A percentile compares a stretch with the other conserved stretches of the same genome.
Evolutionary conservation across 2,329 filamentous ascomycete genomes (phyloP).

Genomic region (Dendryphion nanum): DNA sequence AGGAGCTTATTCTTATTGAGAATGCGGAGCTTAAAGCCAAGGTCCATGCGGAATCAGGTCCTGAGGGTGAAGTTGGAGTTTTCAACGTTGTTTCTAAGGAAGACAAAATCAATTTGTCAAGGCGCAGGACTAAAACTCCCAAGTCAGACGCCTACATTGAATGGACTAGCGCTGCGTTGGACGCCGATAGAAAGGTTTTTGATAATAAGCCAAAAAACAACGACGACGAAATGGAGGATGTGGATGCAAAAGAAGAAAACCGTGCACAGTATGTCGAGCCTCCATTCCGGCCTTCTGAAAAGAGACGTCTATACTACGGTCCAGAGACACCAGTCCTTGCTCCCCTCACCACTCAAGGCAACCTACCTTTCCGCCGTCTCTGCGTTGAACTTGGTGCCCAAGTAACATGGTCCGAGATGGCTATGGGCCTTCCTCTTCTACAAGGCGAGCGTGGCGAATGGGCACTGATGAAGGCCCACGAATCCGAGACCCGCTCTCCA

Average conservation of each 20-base stretch:
- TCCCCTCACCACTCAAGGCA: slow-evolving; percentile 93
- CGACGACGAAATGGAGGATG: slow-evolving; percentile 20
- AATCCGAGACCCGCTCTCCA: slow-evolving; percentile 74
- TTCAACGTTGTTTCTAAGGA: slow-evolving; percentile 71
- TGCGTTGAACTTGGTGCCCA: slow-evolving; percentile 88
- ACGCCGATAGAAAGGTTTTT: slow-evolving; percentile 31
- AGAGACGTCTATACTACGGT: slow-evolving; percentile 89
- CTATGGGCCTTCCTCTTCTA: slow-evolving; percentile 82
- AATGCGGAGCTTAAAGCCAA: slow-evolving; percentile 50
- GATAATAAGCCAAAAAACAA: slow-evolving; percentile 25
- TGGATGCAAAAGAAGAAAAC: slow-evolving; percentile 58
- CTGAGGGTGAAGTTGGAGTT: slow-evolving; percentile 57
- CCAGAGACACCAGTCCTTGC: slow-evolving; percentile 91
- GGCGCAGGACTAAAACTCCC: slow-evolving; percentile 67
- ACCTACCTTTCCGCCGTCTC: slow-evolving; percentile 87
- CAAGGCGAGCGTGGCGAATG: slow-evolving; percentile 91
- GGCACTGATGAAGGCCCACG: slow-evolving; percentile 91
- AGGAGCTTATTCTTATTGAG: slow-evolving; percentile 73
- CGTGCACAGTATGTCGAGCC: slow-evolving; percentile 81
- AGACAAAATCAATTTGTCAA: slow-evolving; percentile 72
- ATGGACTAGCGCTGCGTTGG: slow-evolving; percentile 70
- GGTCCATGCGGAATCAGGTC: slow-evolving; percentile 42
- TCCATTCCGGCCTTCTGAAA: slow-evolving; percentile 87
- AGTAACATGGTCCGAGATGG: slow-evolving; percentile 98
- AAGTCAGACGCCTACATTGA: slow-evolving; percentile 73